Percentiles rank a stretch among this genome's conserved stretches.
Conservation (phyloP, 106 monocot genomes). For the Apostasia ramifera region DNA sequence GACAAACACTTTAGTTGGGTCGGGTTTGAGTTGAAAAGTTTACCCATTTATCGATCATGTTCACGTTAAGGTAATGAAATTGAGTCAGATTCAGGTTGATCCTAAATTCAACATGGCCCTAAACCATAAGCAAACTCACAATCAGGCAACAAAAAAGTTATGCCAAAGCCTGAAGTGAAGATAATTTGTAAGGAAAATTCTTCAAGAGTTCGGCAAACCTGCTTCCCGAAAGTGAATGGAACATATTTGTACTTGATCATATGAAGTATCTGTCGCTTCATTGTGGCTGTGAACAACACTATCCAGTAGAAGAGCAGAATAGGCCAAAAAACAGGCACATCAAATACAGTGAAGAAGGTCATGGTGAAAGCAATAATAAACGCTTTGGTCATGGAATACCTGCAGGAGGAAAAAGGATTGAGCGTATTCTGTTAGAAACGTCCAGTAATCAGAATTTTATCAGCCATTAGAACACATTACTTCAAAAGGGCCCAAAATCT, state of each 20-base stretch:
- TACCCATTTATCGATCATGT: not conserved
- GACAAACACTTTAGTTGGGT: not conserved
- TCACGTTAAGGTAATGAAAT: too few species aligned
- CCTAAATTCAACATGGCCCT: not conserved
- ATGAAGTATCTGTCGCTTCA: slow-evolving; percentile 78
- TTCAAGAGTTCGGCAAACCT: slow-evolving; percentile 20
- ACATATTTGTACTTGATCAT: slow-evolving; percentile 91
- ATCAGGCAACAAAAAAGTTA: not conserved
- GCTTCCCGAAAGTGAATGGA: slow-evolving; percentile 74
- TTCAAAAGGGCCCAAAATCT: too few species aligned
- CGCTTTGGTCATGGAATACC: slow-evolving; percentile 72
- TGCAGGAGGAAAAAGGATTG: slow-evolving; percentile 16
- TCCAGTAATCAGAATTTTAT: too few species aligned
- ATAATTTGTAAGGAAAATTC: not conserved
- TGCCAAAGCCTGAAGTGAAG: not conserved
- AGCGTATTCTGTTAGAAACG: not conserved
- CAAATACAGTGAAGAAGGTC: slow-evolving; percentile 75
- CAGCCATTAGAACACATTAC: too few species aligned
- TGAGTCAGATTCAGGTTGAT: too few species aligned
- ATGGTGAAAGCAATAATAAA: slow-evolving; percentile 56
- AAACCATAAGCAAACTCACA: not conserved
- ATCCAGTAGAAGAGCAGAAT: slow-evolving; percentile 77
- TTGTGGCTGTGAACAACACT: slow-evolving; percentile 57
- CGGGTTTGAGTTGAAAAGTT: not conserved
- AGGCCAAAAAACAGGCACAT: slow-evolving; percentile 90